Percentiles rank a stretch among this genome's conserved stretches.
Conservation (phyloP, 2,329 filamentous ascomycete species). For the Aureobasidium mangrovei region DNA sequence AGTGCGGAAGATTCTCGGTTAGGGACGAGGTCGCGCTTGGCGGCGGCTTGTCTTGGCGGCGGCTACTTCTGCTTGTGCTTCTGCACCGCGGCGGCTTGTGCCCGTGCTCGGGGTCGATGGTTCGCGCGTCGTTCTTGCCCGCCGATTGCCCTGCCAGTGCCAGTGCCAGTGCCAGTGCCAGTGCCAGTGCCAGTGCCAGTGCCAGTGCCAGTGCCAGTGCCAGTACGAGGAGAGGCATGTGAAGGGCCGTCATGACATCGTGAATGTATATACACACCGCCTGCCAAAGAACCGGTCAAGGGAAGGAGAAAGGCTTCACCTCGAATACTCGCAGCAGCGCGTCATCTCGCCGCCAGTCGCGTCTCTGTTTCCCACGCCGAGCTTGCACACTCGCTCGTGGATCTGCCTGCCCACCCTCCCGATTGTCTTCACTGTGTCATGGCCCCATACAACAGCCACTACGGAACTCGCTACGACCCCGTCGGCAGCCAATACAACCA, state of each 20-base stretch:
- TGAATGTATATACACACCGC: too few species aligned
- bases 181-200: too few species aligned
- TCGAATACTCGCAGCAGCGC: neutral
- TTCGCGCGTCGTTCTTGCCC: too few species aligned
- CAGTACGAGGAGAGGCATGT: too few species aligned
- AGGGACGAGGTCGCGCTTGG: neutral
- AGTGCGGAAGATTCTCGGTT: constrained; percentile 8
- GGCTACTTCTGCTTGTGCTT: neutral
- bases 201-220: too few species aligned
- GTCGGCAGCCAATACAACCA: constrained; percentile 24
- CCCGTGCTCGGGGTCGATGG: too few species aligned
- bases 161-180: too few species aligned
- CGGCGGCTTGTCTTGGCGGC: neutral
- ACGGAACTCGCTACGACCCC: constrained; percentile 25
- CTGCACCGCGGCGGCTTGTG: neutral
- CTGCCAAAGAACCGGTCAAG: too few species aligned
- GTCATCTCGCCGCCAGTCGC: neutral
- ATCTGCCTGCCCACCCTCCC: neutral
- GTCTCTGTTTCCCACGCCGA: neutral
- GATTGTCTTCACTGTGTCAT: constrained; percentile 13
- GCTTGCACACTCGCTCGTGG: neutral
- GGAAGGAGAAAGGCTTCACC: neutral
- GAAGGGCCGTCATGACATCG: too few species aligned
- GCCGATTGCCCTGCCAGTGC: too few species aligned
- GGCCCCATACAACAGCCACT: constrained; percentile 23